These are phyloP conservation scores for Exophiala viscosa DNA, from an alignment of 2,329 filamentous ascomycete species.

Conservation along the genomic window DNA sequence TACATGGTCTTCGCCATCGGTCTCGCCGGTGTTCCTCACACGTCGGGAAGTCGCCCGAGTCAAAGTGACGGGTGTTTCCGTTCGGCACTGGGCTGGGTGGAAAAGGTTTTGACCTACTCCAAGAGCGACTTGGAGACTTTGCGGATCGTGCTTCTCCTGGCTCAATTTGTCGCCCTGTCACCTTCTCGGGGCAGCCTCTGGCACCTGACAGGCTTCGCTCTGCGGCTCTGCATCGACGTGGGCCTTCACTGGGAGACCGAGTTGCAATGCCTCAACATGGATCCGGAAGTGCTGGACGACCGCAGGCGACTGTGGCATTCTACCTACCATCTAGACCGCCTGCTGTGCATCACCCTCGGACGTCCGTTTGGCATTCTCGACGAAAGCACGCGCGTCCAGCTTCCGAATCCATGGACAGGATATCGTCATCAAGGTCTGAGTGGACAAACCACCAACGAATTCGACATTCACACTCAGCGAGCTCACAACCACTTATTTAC, in stretches of 20 bases:
- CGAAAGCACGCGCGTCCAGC: slow-evolving; percentile 25
- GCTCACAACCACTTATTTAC: slow-evolving; percentile 33
- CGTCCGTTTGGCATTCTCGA: slow-evolving; percentile 41
- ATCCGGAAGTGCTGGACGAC: slow-evolving; percentile 28
- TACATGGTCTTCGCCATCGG: slow-evolving; percentile 37
- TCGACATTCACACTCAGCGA: slow-evolving; percentile 29
- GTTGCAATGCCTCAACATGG: slow-evolving; percentile 24
- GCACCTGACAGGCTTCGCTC: slow-evolving; percentile 35
- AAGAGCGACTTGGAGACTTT: slow-evolving; percentile 35
- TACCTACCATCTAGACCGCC: slow-evolving; percentile 41
- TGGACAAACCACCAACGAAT: slow-evolving; percentile 28
- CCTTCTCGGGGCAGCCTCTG: slow-evolving; percentile 35
- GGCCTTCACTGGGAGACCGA: slow-evolving; percentile 35
- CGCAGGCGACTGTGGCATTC: slow-evolving; percentile 28
- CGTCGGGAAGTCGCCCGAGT: slow-evolving; percentile 26
- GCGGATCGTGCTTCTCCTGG: slow-evolving; percentile 32
- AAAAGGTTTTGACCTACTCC: slow-evolving; percentile 32
- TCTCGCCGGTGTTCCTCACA: slow-evolving; percentile 30
- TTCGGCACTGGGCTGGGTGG: slow-evolving; percentile 32
- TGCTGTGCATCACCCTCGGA: slow-evolving; percentile 40
- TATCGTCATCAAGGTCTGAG: slow-evolving; percentile 1
- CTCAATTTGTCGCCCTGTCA: slow-evolving; percentile 34
- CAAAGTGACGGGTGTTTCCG: slow-evolving; percentile 38
- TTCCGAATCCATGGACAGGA: slow-evolving; percentile 26
- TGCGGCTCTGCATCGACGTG: slow-evolving; percentile 34